Evolutionary conservation across 2,329 filamentous ascomycete species (phyloP).

Genomic region (Cercospora citrullina): DNA sequence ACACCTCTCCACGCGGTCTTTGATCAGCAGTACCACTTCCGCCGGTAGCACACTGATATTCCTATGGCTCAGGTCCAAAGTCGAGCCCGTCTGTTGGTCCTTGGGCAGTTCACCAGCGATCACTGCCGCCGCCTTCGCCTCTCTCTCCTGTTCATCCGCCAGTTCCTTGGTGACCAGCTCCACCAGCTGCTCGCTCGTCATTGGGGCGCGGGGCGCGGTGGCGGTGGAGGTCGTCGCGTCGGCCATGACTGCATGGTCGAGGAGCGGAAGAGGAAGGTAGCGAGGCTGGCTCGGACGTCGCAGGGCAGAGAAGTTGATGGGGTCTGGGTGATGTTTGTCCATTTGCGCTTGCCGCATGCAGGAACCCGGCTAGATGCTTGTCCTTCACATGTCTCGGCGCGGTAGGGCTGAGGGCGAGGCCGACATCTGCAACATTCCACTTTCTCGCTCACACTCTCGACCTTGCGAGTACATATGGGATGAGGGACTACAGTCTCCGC

Average conservation of each 20-base stretch:
- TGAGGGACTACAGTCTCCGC: neutral
- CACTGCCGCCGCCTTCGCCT: constrained; percentile 33
- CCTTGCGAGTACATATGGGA: neutral
- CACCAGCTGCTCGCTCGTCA: constrained; percentile 33
- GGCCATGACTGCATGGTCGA: constrained; percentile 31
- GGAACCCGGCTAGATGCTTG: constrained; percentile 9
- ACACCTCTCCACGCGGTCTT: constrained; percentile 70
- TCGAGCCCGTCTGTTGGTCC: constrained; percentile 61
- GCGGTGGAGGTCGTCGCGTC: constrained; percentile 20
- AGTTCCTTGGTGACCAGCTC: constrained; percentile 37
- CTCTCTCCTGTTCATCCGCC: constrained; percentile 37
- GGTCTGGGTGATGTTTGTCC: constrained; percentile 8
- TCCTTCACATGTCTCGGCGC: neutral
- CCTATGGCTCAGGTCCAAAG: constrained; percentile 75
- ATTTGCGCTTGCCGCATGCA: constrained; percentile 9
- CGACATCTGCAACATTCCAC: neutral
- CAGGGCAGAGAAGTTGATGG: constrained; percentile 3
- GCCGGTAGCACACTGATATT: constrained; percentile 70
- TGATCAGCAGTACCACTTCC: constrained; percentile 73
- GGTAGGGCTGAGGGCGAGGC: constrained; percentile 3
- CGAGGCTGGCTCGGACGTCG: constrained; percentile 12
- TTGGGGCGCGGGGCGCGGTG: constrained; percentile 27
- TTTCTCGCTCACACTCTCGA: neutral
- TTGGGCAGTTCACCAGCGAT: constrained; percentile 30
- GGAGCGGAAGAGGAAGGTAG: constrained; percentile 9